Evolutionary conservation across 2,329 filamentous ascomycete species (phyloP).

Genomic region (Fusarium marasasianum): DNA sequence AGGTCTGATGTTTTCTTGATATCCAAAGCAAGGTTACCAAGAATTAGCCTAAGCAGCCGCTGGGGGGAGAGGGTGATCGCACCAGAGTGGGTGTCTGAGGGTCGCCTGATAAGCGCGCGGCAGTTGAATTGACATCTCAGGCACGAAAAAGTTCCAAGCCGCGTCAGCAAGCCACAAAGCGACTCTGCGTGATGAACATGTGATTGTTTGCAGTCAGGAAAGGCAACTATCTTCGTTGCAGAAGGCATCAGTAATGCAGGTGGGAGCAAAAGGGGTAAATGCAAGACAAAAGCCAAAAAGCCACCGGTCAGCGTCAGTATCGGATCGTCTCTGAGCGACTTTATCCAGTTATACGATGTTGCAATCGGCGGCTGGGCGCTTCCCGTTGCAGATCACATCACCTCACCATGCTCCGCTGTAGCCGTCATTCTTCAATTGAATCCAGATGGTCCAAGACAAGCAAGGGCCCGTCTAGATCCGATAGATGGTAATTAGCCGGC

Average conservation of each 20-base stretch:
- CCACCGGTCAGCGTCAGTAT: background rate
- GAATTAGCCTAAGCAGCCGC: background rate
- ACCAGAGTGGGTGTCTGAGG: background rate
- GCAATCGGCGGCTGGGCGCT: constrained; percentile 28
- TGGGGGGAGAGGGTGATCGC: background rate
- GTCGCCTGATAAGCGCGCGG: constrained; percentile 31
- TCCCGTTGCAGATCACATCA: constrained; percentile 26
- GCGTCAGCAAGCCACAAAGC: constrained; percentile 14
- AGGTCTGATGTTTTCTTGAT: too few relatives aligned
- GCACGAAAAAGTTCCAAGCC: background rate
- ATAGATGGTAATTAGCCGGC: constrained; percentile 16
- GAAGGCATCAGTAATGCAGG: background rate
- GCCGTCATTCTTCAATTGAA: constrained; percentile 9
- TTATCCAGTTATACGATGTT: constrained; percentile 23
- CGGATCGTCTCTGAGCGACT: background rate
- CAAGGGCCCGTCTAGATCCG: constrained; percentile 4
- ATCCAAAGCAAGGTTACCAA: constrained; percentile 9
- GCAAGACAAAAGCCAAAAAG: background rate
- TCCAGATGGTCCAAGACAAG: constrained; percentile 10
- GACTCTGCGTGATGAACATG: constrained; percentile 8
- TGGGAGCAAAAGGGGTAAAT: background rate
- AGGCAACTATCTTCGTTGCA: background rate
- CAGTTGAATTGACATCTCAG: constrained; percentile 19
- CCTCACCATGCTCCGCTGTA: background rate
- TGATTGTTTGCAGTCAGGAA: constrained; percentile 1